phyloP scores from a whole-genome alignment of 306 rosid genomes.

The Fagus sylvatica region DNA sequence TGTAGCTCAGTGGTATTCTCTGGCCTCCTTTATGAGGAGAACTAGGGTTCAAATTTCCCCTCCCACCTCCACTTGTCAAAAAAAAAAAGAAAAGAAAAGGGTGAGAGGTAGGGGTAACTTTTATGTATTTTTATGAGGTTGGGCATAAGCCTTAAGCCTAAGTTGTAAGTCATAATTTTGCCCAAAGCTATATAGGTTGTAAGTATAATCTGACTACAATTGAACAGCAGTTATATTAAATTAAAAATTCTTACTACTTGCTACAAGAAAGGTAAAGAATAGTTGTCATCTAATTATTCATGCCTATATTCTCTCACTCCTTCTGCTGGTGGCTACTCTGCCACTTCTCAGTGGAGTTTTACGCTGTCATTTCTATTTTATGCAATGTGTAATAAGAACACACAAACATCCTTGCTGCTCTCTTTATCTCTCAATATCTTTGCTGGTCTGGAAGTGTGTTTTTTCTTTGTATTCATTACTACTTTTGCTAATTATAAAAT shows the following conservation, averaged over 20 bases:
- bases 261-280: not conserved
- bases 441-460: conserved; percentile 12
- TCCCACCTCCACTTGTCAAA: no score
- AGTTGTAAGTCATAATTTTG: conserved; percentile 18
- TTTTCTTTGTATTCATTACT: not conserved
- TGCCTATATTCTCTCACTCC: not conserved
- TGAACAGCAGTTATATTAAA: not conserved
- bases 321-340: not conserved
- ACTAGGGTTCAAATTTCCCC: no score
- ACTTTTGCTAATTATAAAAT: conserved; percentile 30
- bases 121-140: not conserved
- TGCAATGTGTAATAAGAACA: not conserved
- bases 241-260: not conserved
- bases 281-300: not conserved
- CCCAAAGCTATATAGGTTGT: conserved; percentile 5
- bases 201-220: not conserved
- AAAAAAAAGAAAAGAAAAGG: not conserved
- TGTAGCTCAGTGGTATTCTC: no score
- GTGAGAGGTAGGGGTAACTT: not conserved
- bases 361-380: not conserved
- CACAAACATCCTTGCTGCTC: not conserved
- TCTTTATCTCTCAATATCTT: not conserved
- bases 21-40: no score
- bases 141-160: conserved; percentile 8
- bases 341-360: not conserved